Percentiles rank a stretch among this genome's conserved stretches.
These are phyloP conservation scores for Parascedosporium putredinis DNA, from an alignment of 2,329 filamentous ascomycete genomes.

Conservation along the genomic window DNA sequence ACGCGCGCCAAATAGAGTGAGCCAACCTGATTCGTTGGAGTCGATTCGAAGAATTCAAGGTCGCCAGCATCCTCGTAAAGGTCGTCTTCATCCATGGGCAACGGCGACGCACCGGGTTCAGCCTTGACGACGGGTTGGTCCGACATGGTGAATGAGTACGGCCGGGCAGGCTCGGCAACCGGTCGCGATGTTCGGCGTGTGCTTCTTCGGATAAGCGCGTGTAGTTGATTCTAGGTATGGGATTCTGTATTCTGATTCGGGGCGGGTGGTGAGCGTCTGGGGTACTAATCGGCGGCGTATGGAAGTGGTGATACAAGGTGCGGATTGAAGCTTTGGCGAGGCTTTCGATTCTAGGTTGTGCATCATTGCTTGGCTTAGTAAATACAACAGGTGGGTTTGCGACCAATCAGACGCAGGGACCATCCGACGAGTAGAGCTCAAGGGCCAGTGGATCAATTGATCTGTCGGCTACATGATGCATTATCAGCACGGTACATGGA, in stretches of 20 bases:
- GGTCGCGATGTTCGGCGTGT: background rate
- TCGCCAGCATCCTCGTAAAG: conserved; percentile 52
- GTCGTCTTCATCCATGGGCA: conserved; percentile 51
- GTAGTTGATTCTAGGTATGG: too few species aligned
- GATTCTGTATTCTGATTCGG: too few species aligned
- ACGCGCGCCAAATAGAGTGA: conserved; percentile 64
- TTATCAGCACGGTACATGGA: too few species aligned
- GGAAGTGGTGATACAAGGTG: too few species aligned
- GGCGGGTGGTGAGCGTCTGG: too few species aligned
- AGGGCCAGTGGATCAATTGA: too few species aligned
- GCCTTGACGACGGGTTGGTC: conserved; percentile 5
- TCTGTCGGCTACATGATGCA: too few species aligned
- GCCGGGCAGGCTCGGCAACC: background rate
- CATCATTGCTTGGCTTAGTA: background rate
- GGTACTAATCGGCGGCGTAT: too few species aligned
- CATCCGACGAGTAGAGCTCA: too few species aligned
- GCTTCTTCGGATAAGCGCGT: too few species aligned
- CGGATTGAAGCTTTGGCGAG: background rate
- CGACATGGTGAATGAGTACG: background rate
- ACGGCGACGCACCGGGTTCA: conserved; percentile 25
- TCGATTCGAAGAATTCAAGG: conserved; percentile 43
- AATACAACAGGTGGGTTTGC: background rate
- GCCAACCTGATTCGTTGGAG: conserved; percentile 24
- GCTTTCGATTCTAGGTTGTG: background rate
- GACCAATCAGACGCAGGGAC: background rate